Evolutionary conservation across 306 rosid species (phyloP).

Genomic region (Quercus berberidifolia): DNA sequence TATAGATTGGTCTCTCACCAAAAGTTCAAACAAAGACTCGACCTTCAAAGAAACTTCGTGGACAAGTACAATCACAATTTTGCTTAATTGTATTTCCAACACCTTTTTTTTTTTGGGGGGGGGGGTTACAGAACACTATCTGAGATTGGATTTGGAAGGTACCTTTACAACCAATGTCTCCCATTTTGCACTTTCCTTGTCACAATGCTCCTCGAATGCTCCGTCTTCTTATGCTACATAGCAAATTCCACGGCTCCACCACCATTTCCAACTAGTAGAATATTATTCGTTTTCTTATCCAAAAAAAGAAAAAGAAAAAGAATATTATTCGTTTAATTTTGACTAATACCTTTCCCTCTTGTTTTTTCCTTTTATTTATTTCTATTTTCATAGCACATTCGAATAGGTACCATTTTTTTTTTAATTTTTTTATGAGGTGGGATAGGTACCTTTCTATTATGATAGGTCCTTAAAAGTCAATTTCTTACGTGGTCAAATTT

Average conservation of each 20-base stretch:
- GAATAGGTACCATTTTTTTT: neutral
- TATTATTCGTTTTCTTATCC: too few relatives aligned
- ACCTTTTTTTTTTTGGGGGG: too few relatives aligned
- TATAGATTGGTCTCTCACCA: too few relatives aligned
- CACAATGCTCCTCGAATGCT: neutral
- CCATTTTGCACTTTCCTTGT: neutral
- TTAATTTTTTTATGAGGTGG: too few relatives aligned
- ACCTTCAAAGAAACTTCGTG: neutral
- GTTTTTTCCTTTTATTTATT: neutral
- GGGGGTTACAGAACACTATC: neutral
- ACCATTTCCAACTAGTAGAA: too few relatives aligned
- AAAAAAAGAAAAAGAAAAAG: too few relatives aligned
- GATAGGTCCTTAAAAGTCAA: neutral
- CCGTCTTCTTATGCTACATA: neutral
- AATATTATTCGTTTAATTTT: too few relatives aligned
- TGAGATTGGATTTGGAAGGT: neutral
- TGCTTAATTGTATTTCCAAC: neutral
- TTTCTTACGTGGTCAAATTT: neutral
- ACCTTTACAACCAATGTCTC: neutral
- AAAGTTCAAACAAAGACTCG: neutral
- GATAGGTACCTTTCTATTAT: neutral
- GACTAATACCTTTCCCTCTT: neutral
- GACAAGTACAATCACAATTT: neutral
- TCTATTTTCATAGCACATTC: neutral
- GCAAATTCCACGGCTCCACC: neutral